A percentile compares a stretch with the other conserved stretches of the same genome.
These are phyloP conservation scores for Sarocladium kiliense DNA, from an alignment of 2,329 filamentous ascomycete species.

Conservation along the genomic window DNA sequence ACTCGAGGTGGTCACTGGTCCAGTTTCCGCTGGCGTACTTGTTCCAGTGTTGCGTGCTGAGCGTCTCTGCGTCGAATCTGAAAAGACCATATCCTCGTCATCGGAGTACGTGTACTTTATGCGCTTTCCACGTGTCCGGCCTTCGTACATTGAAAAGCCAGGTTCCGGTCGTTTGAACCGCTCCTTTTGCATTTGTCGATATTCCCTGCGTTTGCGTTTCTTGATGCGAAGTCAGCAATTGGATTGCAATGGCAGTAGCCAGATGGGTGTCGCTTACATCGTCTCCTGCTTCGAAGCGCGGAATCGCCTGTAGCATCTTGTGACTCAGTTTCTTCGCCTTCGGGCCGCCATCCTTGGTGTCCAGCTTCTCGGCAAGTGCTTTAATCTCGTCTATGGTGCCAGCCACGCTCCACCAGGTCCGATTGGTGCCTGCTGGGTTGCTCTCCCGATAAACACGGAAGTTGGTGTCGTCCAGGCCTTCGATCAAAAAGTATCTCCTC, in stretches of 20 bases:
- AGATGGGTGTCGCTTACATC: conserved; percentile 53
- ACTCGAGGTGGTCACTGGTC: conserved; percentile 68
- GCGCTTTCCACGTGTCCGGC: conserved; percentile 90
- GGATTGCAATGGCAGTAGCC: background rate
- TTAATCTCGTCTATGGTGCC: conserved; percentile 84
- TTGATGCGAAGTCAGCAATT: conserved; percentile 26
- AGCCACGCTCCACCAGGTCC: conserved; percentile 90
- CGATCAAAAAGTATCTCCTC: conserved; percentile 87
- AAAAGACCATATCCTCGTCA: conserved; percentile 68
- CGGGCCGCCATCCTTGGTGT: conserved; percentile 70
- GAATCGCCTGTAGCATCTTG: conserved; percentile 73
- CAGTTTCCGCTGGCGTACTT: conserved; percentile 66
- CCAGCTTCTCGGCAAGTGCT: conserved; percentile 68
- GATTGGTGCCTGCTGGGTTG: conserved; percentile 69
- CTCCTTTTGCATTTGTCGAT: conserved; percentile 78
- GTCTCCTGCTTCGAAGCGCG: conserved; percentile 88
- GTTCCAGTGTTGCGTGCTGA: conserved; percentile 71
- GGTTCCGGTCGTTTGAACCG: conserved; percentile 83
- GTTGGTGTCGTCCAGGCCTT: conserved; percentile 88
- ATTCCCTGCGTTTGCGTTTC: conserved; percentile 92
- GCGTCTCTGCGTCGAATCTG: conserved; percentile 60
- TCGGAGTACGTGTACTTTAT: conserved; percentile 96
- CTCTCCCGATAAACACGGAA: conserved; percentile 94
- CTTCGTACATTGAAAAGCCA: conserved; percentile 91
- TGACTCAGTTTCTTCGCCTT: conserved; percentile 74